Evolutionary conservation across 495 filamentous ascomycete genomes (phyloP).

Genomic region (Tirmania nivea): DNA sequence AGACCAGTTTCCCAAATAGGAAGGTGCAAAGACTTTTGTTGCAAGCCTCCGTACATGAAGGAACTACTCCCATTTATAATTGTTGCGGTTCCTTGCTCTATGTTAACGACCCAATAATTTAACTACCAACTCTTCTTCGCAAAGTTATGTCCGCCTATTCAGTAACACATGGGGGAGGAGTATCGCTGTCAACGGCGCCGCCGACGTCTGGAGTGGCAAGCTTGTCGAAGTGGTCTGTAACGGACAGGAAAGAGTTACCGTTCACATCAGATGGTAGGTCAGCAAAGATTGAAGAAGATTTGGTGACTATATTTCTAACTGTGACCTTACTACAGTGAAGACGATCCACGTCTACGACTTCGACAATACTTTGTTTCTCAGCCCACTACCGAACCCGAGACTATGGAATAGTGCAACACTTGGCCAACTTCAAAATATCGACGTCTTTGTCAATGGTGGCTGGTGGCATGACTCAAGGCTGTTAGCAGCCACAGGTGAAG

Average conservation of each 20-base stretch:
- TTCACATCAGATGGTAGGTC: not conserved
- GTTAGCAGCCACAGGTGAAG: conserved; percentile 67
- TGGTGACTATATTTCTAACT: conserved; percentile 9
- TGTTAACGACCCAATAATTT: too few relatives aligned
- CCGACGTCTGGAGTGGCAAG: not conserved
- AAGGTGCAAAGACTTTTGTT: too few relatives aligned
- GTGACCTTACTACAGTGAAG: conserved; percentile 28
- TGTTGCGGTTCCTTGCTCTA: too few relatives aligned
- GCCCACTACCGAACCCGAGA: conserved; percentile 69
- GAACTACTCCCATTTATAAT: too few relatives aligned
- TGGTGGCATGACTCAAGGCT: conserved; percentile 95
- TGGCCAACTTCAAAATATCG: conserved; percentile 48
- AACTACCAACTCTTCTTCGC: too few relatives aligned
- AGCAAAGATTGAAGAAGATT: too few relatives aligned
- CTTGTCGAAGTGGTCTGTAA: not conserved
- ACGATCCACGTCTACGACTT: conserved; percentile 93
- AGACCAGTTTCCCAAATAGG: too few relatives aligned
- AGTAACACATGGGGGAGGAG: too few relatives aligned
- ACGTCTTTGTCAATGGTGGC: conserved; percentile 63
- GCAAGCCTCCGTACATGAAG: too few relatives aligned
- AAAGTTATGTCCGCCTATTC: too few relatives aligned
- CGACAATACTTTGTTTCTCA: conserved; percentile 89
- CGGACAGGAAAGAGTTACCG: not conserved
- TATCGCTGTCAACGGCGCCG: too few relatives aligned
- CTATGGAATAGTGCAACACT: conserved; percentile 65